Evolutionary conservation across 2,329 filamentous ascomycete genomes (phyloP).

Genomic region (Nemania sp.): DNA sequence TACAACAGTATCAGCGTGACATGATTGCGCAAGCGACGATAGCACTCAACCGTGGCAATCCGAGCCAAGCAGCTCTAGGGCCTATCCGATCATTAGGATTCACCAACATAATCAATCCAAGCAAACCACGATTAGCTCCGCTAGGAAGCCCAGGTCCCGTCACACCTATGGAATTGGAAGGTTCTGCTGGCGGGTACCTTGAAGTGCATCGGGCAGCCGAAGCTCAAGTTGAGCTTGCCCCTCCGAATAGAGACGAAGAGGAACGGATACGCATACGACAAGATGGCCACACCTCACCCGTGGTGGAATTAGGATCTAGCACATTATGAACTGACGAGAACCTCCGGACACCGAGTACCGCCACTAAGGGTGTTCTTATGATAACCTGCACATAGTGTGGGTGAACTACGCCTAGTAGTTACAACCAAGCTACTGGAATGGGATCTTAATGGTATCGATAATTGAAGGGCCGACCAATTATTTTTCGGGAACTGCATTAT

Average conservation of each 20-base stretch:
- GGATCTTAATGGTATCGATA: not conserved
- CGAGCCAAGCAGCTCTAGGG: slow-evolving; percentile 52
- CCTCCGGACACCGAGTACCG: not conserved
- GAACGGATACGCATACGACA: slow-evolving; percentile 49
- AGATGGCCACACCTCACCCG: slow-evolving; percentile 51
- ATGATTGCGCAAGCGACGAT: slow-evolving; percentile 70
- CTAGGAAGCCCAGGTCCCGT: slow-evolving; percentile 70
- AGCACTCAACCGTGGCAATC: slow-evolving; percentile 54
- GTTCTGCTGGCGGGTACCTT: slow-evolving; percentile 55
- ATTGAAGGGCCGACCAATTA: not conserved
- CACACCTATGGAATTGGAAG: slow-evolving; percentile 70
- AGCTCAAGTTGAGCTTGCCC: slow-evolving; percentile 47
- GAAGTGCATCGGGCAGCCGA: slow-evolving; percentile 49
- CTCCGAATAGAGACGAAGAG: slow-evolving; percentile 52
- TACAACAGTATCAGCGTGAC: slow-evolving; percentile 70
- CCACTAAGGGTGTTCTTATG: not conserved
- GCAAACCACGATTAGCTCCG: slow-evolving; percentile 64
- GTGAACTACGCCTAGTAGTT: not conserved
- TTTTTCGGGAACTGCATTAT: not conserved
- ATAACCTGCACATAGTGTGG: not conserved
- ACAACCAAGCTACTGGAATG: not conserved
- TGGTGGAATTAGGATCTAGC: slow-evolving; percentile 50
- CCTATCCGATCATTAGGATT: slow-evolving; percentile 56
- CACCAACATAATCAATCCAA: slow-evolving; percentile 52
- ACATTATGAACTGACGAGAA: slow-evolving; percentile 43